Percentiles rank a stretch among this genome's conserved stretches.
Conservation (phyloP, 768 basidiomycete genomes). For the Pluteus cervinus region DNA sequence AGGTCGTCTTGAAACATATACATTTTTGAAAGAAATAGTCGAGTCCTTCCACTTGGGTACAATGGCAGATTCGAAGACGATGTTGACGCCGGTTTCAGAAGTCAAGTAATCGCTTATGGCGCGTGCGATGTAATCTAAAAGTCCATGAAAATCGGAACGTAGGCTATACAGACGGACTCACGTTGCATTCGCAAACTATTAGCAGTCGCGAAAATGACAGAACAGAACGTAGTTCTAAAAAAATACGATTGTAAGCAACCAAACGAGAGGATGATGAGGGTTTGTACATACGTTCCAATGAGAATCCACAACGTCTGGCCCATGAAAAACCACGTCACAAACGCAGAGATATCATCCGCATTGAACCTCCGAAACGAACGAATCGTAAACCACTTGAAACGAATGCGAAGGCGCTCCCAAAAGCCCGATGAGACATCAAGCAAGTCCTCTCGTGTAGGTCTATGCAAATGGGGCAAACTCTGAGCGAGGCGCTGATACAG, state of each 20-base stretch:
- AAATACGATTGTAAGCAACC: not conserved
- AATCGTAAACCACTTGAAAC: conserved; percentile 98
- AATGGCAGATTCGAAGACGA: conserved; percentile 96
- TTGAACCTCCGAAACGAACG: conserved; percentile 92
- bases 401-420: conserved; percentile 81
- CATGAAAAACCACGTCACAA: conserved; percentile 92
- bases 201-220: conserved; percentile 81
- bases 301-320: conserved; percentile 96
- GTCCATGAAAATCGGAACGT: conserved; percentile 5
- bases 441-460: conserved; percentile 87
- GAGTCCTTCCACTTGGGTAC: conserved; percentile 98
- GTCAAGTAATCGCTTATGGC: conserved; percentile 92
- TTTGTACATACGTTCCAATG: conserved; percentile 73
- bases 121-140: conserved; percentile 74
- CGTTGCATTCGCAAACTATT: conserved; percentile 87
- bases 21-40: conserved; percentile 93
- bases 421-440: conserved; percentile 83
- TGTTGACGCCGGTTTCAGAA: conserved; percentile 84
- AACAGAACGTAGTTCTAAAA: conserved; percentile 87
- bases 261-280: not conserved
- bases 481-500: conserved; percentile 76
- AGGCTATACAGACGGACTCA: conserved; percentile 21
- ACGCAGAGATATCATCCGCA: conserved; percentile 94
- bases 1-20: conserved; percentile 85
- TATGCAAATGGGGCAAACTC: conserved; percentile 68